A percentile compares a stretch with the other conserved stretches of the same genome.
phyloP scores from a whole-genome alignment of 2,329 filamentous ascomycete genomes.

The Phyllosticta paracitricarpa region DNA sequence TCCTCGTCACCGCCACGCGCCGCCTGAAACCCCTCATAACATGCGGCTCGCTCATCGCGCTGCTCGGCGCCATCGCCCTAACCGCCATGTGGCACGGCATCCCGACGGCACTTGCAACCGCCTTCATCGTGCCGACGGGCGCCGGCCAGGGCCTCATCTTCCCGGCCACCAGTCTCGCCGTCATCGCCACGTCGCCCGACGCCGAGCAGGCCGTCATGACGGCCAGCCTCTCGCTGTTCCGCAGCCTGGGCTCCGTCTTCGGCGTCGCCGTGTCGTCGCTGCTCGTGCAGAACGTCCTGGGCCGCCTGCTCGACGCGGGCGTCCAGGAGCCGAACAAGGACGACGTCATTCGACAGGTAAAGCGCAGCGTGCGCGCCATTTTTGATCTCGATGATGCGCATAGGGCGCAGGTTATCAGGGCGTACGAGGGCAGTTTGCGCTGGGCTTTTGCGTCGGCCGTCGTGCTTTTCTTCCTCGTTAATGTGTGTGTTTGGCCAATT shows the following conservation, averaged over 20 bases:
- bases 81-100: slow-evolving; percentile 28
- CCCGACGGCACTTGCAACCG: slow-evolving; percentile 31
- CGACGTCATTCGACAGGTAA: slow-evolving; percentile 38
- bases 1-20: slow-evolving; percentile 35
- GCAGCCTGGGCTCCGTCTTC: slow-evolving; percentile 60
- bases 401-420: slow-evolving; percentile 34
- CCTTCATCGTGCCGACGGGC: slow-evolving; percentile 30
- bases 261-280: slow-evolving; percentile 64
- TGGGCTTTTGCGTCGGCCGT: slow-evolving; percentile 36
- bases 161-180: slow-evolving; percentile 31
- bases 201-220: slow-evolving; percentile 44
- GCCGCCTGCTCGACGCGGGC: slow-evolving; percentile 46
- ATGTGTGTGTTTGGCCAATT: slow-evolving; percentile 42
- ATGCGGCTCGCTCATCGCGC: slow-evolving; percentile 26
- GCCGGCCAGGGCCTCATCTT: slow-evolving; percentile 34
- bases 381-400: slow-evolving; percentile 35
- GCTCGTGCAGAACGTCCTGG: slow-evolving; percentile 61
- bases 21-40: slow-evolving; percentile 34
- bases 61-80: slow-evolving; percentile 27
- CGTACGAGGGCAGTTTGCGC: slow-evolving; percentile 28
- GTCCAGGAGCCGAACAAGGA: slow-evolving; percentile 52
- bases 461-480: slow-evolving; percentile 38
- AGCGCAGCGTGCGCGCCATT: slow-evolving; percentile 42
- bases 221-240: slow-evolving; percentile 53
- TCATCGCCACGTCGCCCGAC: slow-evolving; percentile 32